phyloP scores from a whole-genome alignment of 202 grass and related monocot genomes.

The Digitaria exilis region DNA sequence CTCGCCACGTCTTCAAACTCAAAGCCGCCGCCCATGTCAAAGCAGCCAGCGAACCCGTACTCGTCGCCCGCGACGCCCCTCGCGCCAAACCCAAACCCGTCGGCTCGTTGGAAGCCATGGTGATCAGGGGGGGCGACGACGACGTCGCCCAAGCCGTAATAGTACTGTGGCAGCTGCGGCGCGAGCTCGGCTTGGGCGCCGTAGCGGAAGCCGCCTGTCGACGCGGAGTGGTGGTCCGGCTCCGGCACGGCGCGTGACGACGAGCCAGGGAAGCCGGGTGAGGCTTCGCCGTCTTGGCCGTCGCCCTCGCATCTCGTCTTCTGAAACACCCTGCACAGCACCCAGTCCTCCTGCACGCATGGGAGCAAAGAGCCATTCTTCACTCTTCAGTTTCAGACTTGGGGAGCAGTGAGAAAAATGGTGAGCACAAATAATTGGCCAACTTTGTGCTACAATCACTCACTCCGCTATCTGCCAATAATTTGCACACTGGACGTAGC shows the following conservation, averaged over 20 bases:
- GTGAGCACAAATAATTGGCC: not conserved
- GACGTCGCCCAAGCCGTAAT: constrained; percentile 7
- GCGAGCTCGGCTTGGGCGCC: not conserved
- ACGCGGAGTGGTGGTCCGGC: not conserved
- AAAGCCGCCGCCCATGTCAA: constrained; percentile 42
- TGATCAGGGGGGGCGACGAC: not conserved
- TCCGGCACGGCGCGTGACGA: constrained; percentile 30
- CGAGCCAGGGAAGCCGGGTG: constrained; percentile 27
- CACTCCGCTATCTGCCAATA: not conserved
- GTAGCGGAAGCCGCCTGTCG: constrained; percentile 4
- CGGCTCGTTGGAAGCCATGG: constrained; percentile 8
- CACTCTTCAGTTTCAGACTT: constrained; percentile 14
- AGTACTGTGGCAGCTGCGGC: constrained; percentile 16
- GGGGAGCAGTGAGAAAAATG: not conserved
- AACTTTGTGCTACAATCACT: too few relatives aligned
- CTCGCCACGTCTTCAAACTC: constrained; percentile 40
- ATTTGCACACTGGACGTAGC: not conserved
- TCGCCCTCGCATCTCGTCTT: constrained; percentile 55
- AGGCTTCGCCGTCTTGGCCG: constrained; percentile 34
- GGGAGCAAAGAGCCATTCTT: not conserved
- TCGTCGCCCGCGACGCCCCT: constrained; percentile 26
- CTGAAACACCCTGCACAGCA: constrained; percentile 81
- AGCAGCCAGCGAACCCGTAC: constrained; percentile 35
- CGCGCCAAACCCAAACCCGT: constrained; percentile 36
- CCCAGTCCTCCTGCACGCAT: constrained; percentile 76